Base-by-base conservation (phyloP, 176 grass and related monocot genomes). In the Musa acuminata region DNA sequence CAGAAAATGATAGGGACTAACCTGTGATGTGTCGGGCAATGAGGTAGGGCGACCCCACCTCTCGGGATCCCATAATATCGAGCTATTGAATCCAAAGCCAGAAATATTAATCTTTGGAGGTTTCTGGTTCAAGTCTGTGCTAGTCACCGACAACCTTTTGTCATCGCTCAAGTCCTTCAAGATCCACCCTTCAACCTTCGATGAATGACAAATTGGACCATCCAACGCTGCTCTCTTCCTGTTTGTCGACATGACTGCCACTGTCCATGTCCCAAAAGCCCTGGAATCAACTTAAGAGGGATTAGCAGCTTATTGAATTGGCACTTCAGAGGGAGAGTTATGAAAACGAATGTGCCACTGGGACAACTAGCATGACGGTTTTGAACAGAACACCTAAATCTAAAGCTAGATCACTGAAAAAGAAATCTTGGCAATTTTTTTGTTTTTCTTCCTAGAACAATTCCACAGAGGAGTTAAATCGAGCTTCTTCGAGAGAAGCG, bases 241-340 rank as follows among this genome's bases (percentile, higher is more conserved):
- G 1, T 80, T 82, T 13, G 26, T 85, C 1, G 84, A 87, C 81
- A 99, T 78, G 53, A 76, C 91, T 50, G 91, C 96, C 54, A 95
- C 91, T 1, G 88, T 91, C 96, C 96, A 99, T 55, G 96, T 91
- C 3, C 96, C 96, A 63, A 94, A 99, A 11, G 73, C 88, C 84
- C 91, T 99, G 91, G 3, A 59, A 85, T 81, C 72, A 26, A 22
- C 13, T 55, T 19, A 27, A 12, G 2, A 26, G 52, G 12, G 20
- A 73, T 73, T 24, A 73, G 27, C 8, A 69, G 19, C 26, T 13
- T 19, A 58, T 57, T 69, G 35, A 29, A 43, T 14, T 16, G 11
- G 27, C 11, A 11, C 2, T 67, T 26, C 27, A 43, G 12, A 11
- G 4, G 64, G 25, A 50, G 25, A 70, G 17, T 11, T 6, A 70